These are phyloP conservation scores for Talaromyces atroroseus DNA, from an alignment of 2,329 filamentous ascomycete genomes.

Conservation along the genomic window DNA sequence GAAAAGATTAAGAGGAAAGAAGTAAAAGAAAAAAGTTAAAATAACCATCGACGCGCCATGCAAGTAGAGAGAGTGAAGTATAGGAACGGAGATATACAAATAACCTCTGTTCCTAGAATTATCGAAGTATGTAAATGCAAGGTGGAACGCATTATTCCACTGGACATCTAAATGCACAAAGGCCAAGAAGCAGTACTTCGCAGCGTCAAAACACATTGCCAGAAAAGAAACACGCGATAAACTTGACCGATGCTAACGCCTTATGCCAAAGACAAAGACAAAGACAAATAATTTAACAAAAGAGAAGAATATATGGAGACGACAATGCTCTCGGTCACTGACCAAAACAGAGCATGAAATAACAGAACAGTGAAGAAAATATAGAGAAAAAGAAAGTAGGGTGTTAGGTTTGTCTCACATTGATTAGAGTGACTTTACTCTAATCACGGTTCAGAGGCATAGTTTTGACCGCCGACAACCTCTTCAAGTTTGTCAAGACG, in stretches of 20 bases:
- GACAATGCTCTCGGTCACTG: not conserved
- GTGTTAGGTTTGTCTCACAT: not conserved
- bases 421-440: not conserved
- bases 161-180: not conserved
- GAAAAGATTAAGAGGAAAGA: not conserved
- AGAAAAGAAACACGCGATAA: not conserved
- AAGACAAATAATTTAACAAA: constrained; percentile 1
- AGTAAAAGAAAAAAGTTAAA: constrained; percentile 4
- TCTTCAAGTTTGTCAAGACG: constrained; percentile 70
- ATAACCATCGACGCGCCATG: not conserved
- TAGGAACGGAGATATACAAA: constrained; percentile 5
- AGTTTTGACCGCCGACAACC: constrained; percentile 51
- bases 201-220: not conserved
- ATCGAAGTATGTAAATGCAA: not conserved
- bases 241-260: not conserved
- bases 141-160: not conserved
- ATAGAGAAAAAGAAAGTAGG: not conserved
- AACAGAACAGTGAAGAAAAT: not conserved
- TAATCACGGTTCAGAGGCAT: constrained; percentile 2
- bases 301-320: not conserved
- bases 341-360: constrained; percentile 2
- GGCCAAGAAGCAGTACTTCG: not conserved
- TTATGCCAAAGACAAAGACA: not conserved
- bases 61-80: not conserved
- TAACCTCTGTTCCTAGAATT: not conserved